Percentiles rank a stretch among this genome's conserved stretches.
phyloP scores from a whole-genome alignment of 2,329 filamentous ascomycete species.

The Alternaria arborescens region DNA sequence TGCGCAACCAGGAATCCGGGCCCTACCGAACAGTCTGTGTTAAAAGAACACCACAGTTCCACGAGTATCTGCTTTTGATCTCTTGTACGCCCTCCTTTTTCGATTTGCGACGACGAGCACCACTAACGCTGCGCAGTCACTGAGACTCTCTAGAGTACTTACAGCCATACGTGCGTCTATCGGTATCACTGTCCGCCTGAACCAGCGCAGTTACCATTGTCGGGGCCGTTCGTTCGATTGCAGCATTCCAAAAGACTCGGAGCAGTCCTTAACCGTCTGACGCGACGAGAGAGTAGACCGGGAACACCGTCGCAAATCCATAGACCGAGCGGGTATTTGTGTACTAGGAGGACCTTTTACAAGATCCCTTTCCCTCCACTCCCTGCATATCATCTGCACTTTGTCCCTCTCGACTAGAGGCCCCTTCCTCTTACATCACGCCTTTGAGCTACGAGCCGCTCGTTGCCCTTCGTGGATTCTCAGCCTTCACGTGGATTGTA shows the following conservation, averaged over 20 bases:
- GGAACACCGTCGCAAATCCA: constrained; percentile 42
- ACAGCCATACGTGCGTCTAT: constrained; percentile 54
- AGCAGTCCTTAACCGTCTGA: constrained; percentile 39
- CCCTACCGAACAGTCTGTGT: constrained; percentile 49
- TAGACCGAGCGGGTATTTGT: constrained; percentile 39
- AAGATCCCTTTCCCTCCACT: constrained; percentile 41
- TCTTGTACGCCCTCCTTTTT: constrained; percentile 52
- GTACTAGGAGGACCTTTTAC: constrained; percentile 41
- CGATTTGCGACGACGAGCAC: constrained; percentile 48
- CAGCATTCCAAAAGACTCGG: constrained; percentile 38
- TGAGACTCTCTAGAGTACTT: constrained; percentile 56
- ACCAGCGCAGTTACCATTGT: constrained; percentile 50
- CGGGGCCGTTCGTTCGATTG: constrained; percentile 37
- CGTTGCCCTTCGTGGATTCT: constrained; percentile 60
- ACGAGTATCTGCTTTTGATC: constrained; percentile 49
- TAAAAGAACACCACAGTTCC: constrained; percentile 49
- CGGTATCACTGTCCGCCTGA: constrained; percentile 51
- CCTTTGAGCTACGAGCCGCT: constrained; percentile 40
- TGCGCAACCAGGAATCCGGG: constrained; percentile 59
- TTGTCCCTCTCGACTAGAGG: constrained; percentile 45
- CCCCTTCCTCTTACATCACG: constrained; percentile 38
- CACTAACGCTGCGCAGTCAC: constrained; percentile 49
- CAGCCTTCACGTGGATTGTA: constrained; percentile 58
- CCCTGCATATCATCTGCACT: constrained; percentile 44
- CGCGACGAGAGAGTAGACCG: constrained; percentile 40